These are phyloP conservation scores for Scheffersomyces titani DNA, from an alignment of 1,139 yeast genomes.

Conservation along the genomic window DNA sequence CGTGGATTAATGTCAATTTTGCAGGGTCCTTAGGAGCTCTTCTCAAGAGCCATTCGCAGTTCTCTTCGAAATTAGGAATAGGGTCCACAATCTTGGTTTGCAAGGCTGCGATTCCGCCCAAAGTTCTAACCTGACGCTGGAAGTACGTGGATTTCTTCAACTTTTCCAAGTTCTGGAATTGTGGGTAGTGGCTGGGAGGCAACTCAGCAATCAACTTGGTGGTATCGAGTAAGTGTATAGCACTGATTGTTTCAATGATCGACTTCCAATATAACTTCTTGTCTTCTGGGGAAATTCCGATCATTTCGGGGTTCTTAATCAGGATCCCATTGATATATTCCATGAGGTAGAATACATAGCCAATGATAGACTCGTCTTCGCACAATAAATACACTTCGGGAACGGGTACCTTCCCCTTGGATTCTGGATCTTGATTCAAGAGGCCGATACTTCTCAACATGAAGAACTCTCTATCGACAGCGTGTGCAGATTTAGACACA, in stretches of 20 bases:
- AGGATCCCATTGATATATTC: constrained; percentile 61
- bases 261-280: constrained; percentile 47
- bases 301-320: constrained; percentile 58
- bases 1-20: constrained; percentile 55
- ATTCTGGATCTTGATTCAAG: constrained; percentile 23
- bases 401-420: constrained; percentile 43
- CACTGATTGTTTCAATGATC: constrained; percentile 51
- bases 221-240: constrained; percentile 56
- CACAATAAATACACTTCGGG: constrained; percentile 50
- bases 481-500: constrained; percentile 63
- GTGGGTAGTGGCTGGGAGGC: constrained; percentile 50
- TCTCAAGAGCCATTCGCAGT: constrained; percentile 43
- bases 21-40: constrained; percentile 52
- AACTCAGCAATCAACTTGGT: constrained; percentile 42
- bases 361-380: constrained; percentile 53
- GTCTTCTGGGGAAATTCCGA: constrained; percentile 29
- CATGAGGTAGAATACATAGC: constrained; percentile 60
- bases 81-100: constrained; percentile 54
- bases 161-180: constrained; percentile 33
- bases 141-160: constrained; percentile 42
- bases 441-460: constrained; percentile 49
- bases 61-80: constrained; percentile 50
- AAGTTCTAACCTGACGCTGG: constrained; percentile 55
- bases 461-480: constrained; percentile 64
- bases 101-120: constrained; percentile 47